Percentiles rank a stretch among this genome's conserved stretches.
These are phyloP conservation scores for Metschnikowia noctiluminum DNA, from an alignment of 805 yeast species.

Conservation along the genomic window DNA sequence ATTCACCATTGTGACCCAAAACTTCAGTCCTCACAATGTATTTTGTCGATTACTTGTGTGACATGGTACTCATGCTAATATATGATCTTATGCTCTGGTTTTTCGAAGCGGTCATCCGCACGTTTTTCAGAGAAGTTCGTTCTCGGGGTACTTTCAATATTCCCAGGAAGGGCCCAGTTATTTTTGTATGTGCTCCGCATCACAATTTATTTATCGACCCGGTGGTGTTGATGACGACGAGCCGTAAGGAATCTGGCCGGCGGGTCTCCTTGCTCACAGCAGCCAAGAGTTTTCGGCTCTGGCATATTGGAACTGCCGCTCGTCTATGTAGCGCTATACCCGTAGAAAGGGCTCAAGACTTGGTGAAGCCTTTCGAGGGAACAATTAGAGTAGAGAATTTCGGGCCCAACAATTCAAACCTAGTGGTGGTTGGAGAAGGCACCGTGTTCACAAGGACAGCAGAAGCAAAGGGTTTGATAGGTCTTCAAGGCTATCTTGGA, in stretches of 20 bases:
- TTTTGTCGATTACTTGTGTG: not conserved
- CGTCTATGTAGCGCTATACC: slow-evolving; percentile 36
- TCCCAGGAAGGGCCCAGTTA: slow-evolving; percentile 35
- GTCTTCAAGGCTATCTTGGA: slow-evolving; percentile 35
- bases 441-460: slow-evolving; percentile 35
- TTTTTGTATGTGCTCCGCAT: slow-evolving; percentile 44
- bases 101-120: slow-evolving; percentile 33
- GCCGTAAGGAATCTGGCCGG: slow-evolving; percentile 29
- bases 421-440: slow-evolving; percentile 29
- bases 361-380: slow-evolving; percentile 29
- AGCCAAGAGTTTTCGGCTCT: slow-evolving; percentile 31
- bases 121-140: slow-evolving; percentile 40
- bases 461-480: slow-evolving; percentile 34
- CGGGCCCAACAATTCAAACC: slow-evolving; percentile 16
- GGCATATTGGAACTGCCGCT: slow-evolving; percentile 32
- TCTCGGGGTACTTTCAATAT: slow-evolving; percentile 37
- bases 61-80: slow-evolving; percentile 4
- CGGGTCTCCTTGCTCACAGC: slow-evolving; percentile 38
- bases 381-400: slow-evolving; percentile 23
- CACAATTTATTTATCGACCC: slow-evolving; percentile 43
- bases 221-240: slow-evolving; percentile 34
- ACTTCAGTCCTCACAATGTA: not conserved
- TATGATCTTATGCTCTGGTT: slow-evolving; percentile 34
- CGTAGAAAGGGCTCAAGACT: slow-evolving; percentile 42
- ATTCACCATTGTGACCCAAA: not conserved